These are phyloP conservation scores for Venturia aucupariae DNA, from an alignment of 2,329 filamentous ascomycete genomes.

Conservation along the genomic window DNA sequence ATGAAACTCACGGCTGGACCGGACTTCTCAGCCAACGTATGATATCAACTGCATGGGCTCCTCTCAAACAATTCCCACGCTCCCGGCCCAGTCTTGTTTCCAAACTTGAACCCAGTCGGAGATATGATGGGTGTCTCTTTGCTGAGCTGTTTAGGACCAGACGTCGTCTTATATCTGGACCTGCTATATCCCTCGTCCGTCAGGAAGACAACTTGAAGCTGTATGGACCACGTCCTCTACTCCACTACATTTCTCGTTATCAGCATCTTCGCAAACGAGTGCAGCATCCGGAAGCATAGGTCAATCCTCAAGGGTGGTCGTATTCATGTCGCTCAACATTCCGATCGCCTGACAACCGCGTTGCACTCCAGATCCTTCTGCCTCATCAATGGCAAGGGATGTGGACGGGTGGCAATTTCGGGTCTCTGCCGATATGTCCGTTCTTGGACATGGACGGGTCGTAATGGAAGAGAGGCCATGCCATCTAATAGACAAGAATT, in stretches of 20 bases:
- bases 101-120: background rate
- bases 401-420: background rate
- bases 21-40: background rate
- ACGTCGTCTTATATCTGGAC: background rate
- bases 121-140: background rate
- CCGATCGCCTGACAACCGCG: background rate
- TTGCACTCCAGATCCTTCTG: background rate
- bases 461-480: background rate
- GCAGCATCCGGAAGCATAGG: background rate
- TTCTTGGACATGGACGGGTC: background rate
- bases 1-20: background rate
- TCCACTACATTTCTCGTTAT: background rate
- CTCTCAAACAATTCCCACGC: conserved; percentile 4
- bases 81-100: background rate
- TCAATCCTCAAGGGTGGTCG: background rate
- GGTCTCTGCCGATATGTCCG: background rate
- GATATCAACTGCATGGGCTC: background rate
- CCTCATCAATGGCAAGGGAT: background rate
- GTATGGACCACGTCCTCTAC: background rate
- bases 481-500: background rate
- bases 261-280: background rate
- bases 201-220: background rate
- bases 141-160: background rate
- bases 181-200: background rate
- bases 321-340: conserved; percentile 6